Percentiles rank a stretch among this genome's conserved stretches.
Conservation (phyloP, 352 stramenopile genomes). For the Phytophthora palmivora region DNA sequence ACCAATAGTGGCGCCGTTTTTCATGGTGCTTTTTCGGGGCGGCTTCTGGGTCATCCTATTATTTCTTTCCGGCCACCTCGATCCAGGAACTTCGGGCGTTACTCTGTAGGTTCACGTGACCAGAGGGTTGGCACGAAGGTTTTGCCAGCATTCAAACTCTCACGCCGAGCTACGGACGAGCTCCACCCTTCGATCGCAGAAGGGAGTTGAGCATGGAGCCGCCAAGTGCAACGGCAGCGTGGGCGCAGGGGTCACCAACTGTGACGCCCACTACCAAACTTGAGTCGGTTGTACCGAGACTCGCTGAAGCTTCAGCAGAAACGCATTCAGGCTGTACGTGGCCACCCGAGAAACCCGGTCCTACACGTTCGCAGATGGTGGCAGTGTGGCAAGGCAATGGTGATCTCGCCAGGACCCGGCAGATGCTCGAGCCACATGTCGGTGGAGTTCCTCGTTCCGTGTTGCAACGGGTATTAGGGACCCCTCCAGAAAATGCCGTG, state of each 20-base stretch:
- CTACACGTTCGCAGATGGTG: conserved; percentile 36
- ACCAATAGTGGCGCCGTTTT: conserved; percentile 15
- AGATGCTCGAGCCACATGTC: conserved; percentile 39
- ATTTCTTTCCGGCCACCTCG: conserved; percentile 12
- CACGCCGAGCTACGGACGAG: conserved; percentile 23
- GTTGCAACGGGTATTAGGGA: conserved; percentile 30
- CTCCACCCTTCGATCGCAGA: conserved; percentile 45
- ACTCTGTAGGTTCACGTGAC: conserved; percentile 29
- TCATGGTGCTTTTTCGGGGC: conserved; percentile 34
- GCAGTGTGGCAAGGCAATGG: conserved; percentile 24
- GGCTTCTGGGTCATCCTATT: conserved; percentile 21
- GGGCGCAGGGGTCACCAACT: conserved; percentile 13
- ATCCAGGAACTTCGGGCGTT: conserved; percentile 25
- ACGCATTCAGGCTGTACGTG: conserved; percentile 35
- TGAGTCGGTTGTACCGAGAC: conserved; percentile 29
- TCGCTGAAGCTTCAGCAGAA: conserved; percentile 15
- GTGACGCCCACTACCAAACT: conserved; percentile 28
- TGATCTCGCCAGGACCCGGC: conserved; percentile 20
- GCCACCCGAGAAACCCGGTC: conserved; percentile 27
- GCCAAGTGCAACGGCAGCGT: conserved; percentile 25
- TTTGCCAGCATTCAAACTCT: conserved; percentile 40
- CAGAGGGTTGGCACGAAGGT: conserved; percentile 1
- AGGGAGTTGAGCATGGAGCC: conserved; percentile 37
- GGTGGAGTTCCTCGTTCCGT: conserved; percentile 38
- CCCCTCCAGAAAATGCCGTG: conserved; percentile 16